Conservation (phyloP, 2,329 filamentous ascomycete species). For the Aspergillus unguis region DNA sequence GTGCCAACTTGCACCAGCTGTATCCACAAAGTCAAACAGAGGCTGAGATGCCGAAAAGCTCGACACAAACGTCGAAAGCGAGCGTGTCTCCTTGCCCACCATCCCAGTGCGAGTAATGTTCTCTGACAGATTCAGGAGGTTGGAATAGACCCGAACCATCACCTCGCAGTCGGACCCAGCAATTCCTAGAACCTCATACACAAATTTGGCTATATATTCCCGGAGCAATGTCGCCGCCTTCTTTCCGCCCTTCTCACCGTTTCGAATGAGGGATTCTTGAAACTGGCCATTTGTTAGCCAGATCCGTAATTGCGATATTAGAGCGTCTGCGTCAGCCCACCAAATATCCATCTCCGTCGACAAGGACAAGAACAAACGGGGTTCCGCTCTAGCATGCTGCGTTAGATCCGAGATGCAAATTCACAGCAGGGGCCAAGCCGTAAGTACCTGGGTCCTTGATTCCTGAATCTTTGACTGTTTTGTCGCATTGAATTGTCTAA, state of each 20-base stretch:
- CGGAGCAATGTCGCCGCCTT: conserved; percentile 54
- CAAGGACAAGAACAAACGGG: conserved; percentile 58
- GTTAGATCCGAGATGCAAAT: too few relatives aligned
- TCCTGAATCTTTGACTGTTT: conserved; percentile 48
- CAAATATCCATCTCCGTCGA: conserved; percentile 62
- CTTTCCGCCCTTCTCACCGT: conserved; percentile 54
- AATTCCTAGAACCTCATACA: conserved; percentile 42
- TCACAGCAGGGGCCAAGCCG: too few relatives aligned
- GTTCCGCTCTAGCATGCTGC: conserved; percentile 40
- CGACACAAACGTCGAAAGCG: conserved; percentile 54
- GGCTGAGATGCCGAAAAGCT: conserved; percentile 57
- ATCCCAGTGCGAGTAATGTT: conserved; percentile 49
- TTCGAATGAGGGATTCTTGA: conserved; percentile 48
- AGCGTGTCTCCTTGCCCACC: conserved; percentile 53
- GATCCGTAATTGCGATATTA: too few relatives aligned
- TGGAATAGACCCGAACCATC: conserved; percentile 56
- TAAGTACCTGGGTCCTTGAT: conserved; percentile 2
- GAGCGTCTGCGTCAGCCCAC: conserved; percentile 16
- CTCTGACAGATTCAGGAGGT: conserved; percentile 53
- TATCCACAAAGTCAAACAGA: conserved; percentile 61
- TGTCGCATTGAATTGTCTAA: conserved; percentile 52
- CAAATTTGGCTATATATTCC: conserved; percentile 48
- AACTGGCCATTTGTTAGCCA: conserved; percentile 49
- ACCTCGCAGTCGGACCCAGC: conserved; percentile 52
- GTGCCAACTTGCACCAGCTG: conserved; percentile 58